Evolutionary conservation across 1,284 basidiomycete genomes (phyloP), one percentile per base, ranked within the genome.

Genomic region (Phenoliferia sp.): DNA sequence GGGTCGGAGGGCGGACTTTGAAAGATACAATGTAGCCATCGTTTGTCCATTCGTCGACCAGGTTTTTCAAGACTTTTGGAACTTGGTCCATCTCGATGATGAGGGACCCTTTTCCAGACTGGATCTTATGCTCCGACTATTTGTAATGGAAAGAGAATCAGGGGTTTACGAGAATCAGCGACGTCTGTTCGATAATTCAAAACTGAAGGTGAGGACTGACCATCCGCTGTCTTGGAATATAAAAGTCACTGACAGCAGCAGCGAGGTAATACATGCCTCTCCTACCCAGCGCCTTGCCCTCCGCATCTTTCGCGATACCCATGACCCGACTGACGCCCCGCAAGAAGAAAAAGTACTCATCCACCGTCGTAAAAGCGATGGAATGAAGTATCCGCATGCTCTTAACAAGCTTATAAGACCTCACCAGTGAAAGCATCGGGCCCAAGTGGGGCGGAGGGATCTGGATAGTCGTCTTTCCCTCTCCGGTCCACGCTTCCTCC

Each of bases 51-150:
- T 97, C 89, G 61, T 90, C 87, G 3, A 97, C 94, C 80, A 99
- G 84, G 0, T 92, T 89, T 78, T 91, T 90, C 57, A 99, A 81
- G 48, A 98, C 89, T 80, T 99, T 99, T 10, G 96, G 95, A 1
- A 98, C 94, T 79, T 97, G 94, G 78, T 99, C 95, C 94, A 99
- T 98, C 79, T 97, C 93, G 70, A 99, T 90, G 54, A 88, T 85
- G 39, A 99, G 81, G 71, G 90, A 94, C 16, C 93, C 93, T 78
- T 95, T 94, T 28, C 90, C 90, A 0, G 92, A 96, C 78, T 99
- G 95, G 57, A 99, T 98, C 82, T 99, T 99, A 82, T 99, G 95
- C 80, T 94, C 92, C 2, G 92, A 90, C 92, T 96, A 76, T 3
- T 16, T 22, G n/a, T n/a, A n/a, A n/a, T 26, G 32, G 31, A 54